Percentiles rank a stretch among this genome's conserved stretches.
Conservation (phyloP, 495 filamentous ascomycete species). For the Trichoderma virens region DNA sequence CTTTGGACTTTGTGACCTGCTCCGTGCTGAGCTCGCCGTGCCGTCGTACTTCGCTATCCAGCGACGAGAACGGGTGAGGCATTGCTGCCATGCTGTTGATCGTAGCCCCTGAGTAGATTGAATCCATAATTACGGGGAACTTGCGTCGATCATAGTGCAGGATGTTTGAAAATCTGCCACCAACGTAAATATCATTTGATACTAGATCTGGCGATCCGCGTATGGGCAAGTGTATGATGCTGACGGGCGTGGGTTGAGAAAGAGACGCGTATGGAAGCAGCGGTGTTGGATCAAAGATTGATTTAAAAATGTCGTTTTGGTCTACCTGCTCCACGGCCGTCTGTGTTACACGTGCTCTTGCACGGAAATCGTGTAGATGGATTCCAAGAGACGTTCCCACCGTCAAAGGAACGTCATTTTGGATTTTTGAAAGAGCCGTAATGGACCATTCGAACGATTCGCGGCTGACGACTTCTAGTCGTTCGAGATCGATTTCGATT, state of each 20-base stretch:
- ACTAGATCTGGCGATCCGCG: conserved; percentile 31
- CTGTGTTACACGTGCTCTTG: conserved; percentile 18
- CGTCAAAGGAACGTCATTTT: conserved; percentile 65
- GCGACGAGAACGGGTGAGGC: conserved; percentile 55
- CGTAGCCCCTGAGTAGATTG: conserved; percentile 75
- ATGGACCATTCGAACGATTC: conserved; percentile 78
- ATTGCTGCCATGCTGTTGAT: conserved; percentile 71
- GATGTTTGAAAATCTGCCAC: conserved; percentile 84
- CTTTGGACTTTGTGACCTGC: conserved; percentile 43
- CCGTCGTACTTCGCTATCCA: conserved; percentile 46
- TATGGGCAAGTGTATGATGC: conserved; percentile 65
- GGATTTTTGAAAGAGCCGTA: conserved; percentile 71
- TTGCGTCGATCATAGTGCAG: conserved; percentile 81
- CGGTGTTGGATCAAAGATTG: conserved; percentile 29
- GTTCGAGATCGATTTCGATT: conserved; percentile 77
- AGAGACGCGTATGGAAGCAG: conserved; percentile 61
- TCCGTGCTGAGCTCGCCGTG: conserved; percentile 44
- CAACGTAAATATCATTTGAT: conserved; percentile 70
- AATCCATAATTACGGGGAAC: conserved; percentile 69
- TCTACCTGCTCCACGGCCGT: conserved; percentile 28
- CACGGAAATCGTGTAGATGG: conserved; percentile 75
- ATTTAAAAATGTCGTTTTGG: conserved; percentile 24
- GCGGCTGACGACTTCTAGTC: conserved; percentile 60
- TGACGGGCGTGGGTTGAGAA: conserved; percentile 72
- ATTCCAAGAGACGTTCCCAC: conserved; percentile 77